Evolutionary conservation across 352 stramenopile genomes (phyloP), one percentile per base, ranked within the genome.

Genomic region (Globisporangium orthogonon): DNA sequence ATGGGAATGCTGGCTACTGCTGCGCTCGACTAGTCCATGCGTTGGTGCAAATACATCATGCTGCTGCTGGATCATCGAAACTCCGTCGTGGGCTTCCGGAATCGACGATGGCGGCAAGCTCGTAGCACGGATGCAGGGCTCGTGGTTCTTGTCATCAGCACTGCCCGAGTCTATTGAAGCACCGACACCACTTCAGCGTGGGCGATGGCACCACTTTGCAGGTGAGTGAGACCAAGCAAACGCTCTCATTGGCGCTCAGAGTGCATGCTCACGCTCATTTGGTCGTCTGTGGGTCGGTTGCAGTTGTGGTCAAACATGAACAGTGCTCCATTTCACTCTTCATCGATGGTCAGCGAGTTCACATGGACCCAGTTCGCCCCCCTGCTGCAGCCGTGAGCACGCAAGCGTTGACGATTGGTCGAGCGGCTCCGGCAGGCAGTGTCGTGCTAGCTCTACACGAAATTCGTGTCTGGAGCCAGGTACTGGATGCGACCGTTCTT

Each of bases 1-100:
- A 10, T 70, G 61, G 18, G 68, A 79, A 41, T 67, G 54, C 48
- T 79, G 71, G 71, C 17, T 79, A 5, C 68, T 76, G 43, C 52
- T 79, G 28, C 68, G 68, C 9, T 14, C 33, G 28, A 7, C 45
- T 4, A 11, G 10, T 11, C 3, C 10, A 11, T 1, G 37, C 37
- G 13, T 11, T 10, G 18, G 0, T 0, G 31, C 45, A n/a, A 40
- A 11, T 35, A 18, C 9, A 4, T 28, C 13, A 45, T 3, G 56
- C 35, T 45, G 63, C 13, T 76, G 62, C 37, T 79, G 71, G 71
- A 31, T 71, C 39, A 7, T 76, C 17, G 51, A 67, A 49, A 66
- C 71, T 11, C 53, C 65, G 4, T 31, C 28, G 4, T 79, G 67
- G 67, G 41, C 54, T 1, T 74, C 52, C 37, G 71, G 67, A 2